Evolutionary conservation across 345 rosid species (phyloP), one percentile per base, ranked within the genome.

Genomic region (Viola odorata): DNA sequence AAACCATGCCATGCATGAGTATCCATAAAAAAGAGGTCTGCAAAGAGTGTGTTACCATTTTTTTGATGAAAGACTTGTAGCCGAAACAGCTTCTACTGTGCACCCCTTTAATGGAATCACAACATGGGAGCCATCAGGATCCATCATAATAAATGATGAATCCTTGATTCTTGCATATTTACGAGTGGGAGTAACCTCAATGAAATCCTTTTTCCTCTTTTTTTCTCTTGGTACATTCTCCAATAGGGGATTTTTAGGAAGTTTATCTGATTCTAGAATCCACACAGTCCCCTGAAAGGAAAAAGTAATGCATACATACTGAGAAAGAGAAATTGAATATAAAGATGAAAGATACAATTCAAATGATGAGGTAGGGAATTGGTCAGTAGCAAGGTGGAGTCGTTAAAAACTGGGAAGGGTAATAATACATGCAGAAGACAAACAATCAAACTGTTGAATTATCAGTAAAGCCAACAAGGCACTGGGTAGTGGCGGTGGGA

Each of bases 11-110:
- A n/a, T n/a, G n/a, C n/a, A n/a, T n/a, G n/a, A n/a, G n/a, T n/a
- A n/a, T n/a, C n/a, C n/a, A n/a, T n/a, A 54, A 8, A 17, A 9
- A 50, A 13, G 17, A 12, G 38, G 23, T 3, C 7, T 14, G 13
- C 37, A 45, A 61, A 67, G 11, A 45, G 42, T 9, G 51, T 7
- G 50, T 32, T 84, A 94, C 97, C 99, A 94, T 82, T 94, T 94
- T 69, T 84, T 80, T 0, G 96, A 83, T 45, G 87, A 52, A 59
- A 76, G 81, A 41, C 54, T 69, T 53, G 97, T 63, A 16, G 91
- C 97, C 10, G 99, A 94, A 73, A 94, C 95, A 63, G 99, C 87
- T 68, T 88, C 83, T 55, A 94, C 60, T 13, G 60, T 17, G 76
- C 97, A 90, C 61, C 80, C 84, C 57, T 75, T 80, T 50, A 94